Evolutionary conservation across 305 asterid genomes (phyloP).

Genomic region (Solanum hybrid): DNA sequence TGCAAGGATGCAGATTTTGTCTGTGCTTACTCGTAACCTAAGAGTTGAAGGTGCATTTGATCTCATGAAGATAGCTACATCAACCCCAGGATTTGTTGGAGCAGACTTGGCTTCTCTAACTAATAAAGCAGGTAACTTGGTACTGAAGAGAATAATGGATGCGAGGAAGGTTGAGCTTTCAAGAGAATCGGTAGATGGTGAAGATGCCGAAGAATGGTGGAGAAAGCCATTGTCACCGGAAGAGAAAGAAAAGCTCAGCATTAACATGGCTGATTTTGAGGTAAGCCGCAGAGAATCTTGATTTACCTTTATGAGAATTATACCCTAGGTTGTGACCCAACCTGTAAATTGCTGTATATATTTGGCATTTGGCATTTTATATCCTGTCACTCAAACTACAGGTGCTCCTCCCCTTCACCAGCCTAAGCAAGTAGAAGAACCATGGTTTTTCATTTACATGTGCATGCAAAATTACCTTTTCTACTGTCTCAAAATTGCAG

Average conservation of each 20-base stretch:
- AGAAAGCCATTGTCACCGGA: constrained; percentile 53
- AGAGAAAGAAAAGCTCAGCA: constrained; percentile 41
- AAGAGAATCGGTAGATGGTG: constrained; percentile 15
- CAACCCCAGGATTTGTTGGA: constrained; percentile 85
- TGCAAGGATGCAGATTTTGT: constrained; percentile 60
- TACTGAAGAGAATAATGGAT: constrained; percentile 60
- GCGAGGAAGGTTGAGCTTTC: constrained; percentile 34
- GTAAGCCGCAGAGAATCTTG: no score
- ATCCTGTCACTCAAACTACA: no score
- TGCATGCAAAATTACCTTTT: no score
- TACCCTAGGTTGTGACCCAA: no score
- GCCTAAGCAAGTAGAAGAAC: no score
- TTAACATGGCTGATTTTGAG: background rate
- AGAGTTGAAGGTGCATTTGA: constrained; percentile 74
- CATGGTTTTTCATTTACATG: no score
- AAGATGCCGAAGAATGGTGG: constrained; percentile 53
- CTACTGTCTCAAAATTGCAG: no score
- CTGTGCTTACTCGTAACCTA: constrained; percentile 44
- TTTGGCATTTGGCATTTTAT: no score
- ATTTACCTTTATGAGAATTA: no score
- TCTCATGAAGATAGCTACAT: constrained; percentile 62
- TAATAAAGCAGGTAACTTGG: constrained; percentile 67
- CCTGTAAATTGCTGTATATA: no score
- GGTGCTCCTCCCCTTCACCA: no score
- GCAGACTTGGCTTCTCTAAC: constrained; percentile 64